Conservation (phyloP, 306 rosid genomes). For the Malus asiatica region DNA sequence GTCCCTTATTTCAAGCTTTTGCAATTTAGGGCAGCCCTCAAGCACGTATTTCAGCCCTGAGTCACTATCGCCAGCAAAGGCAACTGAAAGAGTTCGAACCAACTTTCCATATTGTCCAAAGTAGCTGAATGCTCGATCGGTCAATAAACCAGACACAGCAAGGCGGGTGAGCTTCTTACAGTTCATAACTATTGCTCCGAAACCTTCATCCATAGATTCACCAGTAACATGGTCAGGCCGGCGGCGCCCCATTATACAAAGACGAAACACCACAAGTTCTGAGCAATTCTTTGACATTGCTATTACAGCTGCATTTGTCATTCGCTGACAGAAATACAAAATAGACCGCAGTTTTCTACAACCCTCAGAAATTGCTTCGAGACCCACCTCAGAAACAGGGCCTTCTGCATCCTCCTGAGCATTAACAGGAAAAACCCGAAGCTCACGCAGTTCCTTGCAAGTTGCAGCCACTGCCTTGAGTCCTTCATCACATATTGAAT, state of each 20-base stretch:
- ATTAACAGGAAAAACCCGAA: slow-evolving; percentile 66
- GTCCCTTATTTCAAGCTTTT: slow-evolving; percentile 84
- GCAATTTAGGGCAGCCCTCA: slow-evolving; percentile 74
- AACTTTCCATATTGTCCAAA: slow-evolving; percentile 67
- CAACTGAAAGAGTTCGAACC: slow-evolving; percentile 76
- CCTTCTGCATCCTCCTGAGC: slow-evolving; percentile 50
- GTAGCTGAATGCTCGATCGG: slow-evolving; percentile 62
- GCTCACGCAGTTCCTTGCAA: slow-evolving; percentile 74
- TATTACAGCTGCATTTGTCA: slow-evolving; percentile 85
- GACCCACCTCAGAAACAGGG: slow-evolving; percentile 77
- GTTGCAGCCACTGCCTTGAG: slow-evolving; percentile 76
- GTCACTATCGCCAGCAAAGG: slow-evolving; percentile 78
- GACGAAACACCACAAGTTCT: slow-evolving; percentile 75
- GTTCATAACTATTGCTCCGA: slow-evolving; percentile 86
- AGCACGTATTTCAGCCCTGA: slow-evolving; percentile 49
- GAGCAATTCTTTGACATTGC: slow-evolving; percentile 88
- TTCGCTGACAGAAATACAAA: slow-evolving; percentile 63
- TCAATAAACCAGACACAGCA: slow-evolving; percentile 75
- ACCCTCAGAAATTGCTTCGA: slow-evolving; percentile 80
- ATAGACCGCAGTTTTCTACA: slow-evolving; percentile 70
- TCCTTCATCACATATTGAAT: slow-evolving; percentile 76
- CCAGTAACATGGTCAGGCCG: slow-evolving; percentile 50
- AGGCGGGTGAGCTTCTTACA: slow-evolving; percentile 90
- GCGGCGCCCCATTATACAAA: slow-evolving; percentile 70
- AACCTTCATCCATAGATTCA: slow-evolving; percentile 86